Conservation (phyloP, 208 protist genomes). For the Giardia muris region DNA sequence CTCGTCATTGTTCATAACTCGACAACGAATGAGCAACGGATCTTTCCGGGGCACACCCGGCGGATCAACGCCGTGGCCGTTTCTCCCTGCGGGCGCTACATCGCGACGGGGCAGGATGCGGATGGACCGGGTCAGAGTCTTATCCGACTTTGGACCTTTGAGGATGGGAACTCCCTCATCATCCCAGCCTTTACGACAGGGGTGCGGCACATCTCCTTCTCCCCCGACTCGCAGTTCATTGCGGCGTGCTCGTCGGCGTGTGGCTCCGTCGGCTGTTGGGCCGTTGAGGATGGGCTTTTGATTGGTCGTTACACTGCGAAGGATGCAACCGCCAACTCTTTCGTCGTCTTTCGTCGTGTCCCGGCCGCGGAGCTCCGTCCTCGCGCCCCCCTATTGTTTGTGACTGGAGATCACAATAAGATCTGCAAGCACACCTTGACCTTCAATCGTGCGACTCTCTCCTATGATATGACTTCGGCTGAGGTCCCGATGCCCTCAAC, state of each 20-base stretch:
- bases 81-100: not conserved
- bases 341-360: not conserved
- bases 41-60: not conserved
- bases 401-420: not conserved
- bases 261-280: not conserved
- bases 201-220: not conserved
- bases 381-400: not conserved
- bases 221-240: not conserved
- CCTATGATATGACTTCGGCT: not conserved
- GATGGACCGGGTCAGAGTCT: not conserved
- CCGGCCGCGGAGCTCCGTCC: not conserved
- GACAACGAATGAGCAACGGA: not conserved
- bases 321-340: not conserved
- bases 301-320: not conserved
- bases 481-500: not conserved
- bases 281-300: not conserved
- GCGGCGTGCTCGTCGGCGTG: not conserved
- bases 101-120: not conserved
- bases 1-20: not conserved
- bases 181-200: not conserved
- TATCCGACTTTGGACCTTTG: not conserved
- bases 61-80: not conserved
- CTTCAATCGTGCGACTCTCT: not conserved
- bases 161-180: not conserved
- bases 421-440: not conserved